These are phyloP conservation scores for Sphaerulina populicola DNA, from an alignment of 2,329 filamentous ascomycete species.

Conservation along the genomic window DNA sequence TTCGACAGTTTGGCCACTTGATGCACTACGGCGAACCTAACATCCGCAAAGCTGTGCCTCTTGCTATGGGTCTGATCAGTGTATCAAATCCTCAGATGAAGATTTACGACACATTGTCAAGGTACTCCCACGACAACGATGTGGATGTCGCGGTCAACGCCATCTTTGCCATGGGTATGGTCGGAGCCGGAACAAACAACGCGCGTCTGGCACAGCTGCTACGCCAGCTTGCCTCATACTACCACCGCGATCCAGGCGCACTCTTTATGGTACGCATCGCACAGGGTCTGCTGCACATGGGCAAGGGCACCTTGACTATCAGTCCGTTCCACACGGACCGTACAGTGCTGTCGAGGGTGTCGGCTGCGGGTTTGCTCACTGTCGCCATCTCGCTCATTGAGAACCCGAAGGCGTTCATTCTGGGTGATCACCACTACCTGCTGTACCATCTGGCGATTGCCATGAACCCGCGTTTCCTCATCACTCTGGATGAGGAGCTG, in stretches of 20 bases:
- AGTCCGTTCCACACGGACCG: conserved; percentile 99
- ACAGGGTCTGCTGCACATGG: conserved; percentile 96
- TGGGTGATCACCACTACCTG: conserved; percentile 73
- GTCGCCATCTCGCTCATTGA: conserved; percentile 92
- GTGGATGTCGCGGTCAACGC: conserved; percentile 97
- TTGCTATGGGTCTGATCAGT: conserved; percentile 93
- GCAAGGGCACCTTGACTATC: conserved; percentile 91
- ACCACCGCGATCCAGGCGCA: conserved; percentile 90
- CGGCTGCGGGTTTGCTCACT: conserved; percentile 78
- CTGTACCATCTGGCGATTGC: conserved; percentile 95
- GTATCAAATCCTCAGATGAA: conserved; percentile 99
- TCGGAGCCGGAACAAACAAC: conserved; percentile 96
- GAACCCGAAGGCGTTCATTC: conserved; percentile 69
- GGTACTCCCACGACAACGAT: conserved; percentile 98
- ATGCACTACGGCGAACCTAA: conserved; percentile 99
- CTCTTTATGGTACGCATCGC: conserved; percentile 99
- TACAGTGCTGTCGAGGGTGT: conserved; percentile 85
- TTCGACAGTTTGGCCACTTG: conserved; percentile 91
- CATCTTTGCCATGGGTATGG: conserved; percentile 97
- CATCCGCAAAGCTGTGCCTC: conserved; percentile 88
- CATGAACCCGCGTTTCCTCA: conserved; percentile 92
- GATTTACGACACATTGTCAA: conserved; percentile 93
- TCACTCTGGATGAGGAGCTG: conserved; percentile 90
- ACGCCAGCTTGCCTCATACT: conserved; percentile 92
- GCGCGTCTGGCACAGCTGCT: conserved; percentile 90